phyloP scores from a whole-genome alignment of 2,329 filamentous ascomycete genomes.

The Amauroascus niger region DNA sequence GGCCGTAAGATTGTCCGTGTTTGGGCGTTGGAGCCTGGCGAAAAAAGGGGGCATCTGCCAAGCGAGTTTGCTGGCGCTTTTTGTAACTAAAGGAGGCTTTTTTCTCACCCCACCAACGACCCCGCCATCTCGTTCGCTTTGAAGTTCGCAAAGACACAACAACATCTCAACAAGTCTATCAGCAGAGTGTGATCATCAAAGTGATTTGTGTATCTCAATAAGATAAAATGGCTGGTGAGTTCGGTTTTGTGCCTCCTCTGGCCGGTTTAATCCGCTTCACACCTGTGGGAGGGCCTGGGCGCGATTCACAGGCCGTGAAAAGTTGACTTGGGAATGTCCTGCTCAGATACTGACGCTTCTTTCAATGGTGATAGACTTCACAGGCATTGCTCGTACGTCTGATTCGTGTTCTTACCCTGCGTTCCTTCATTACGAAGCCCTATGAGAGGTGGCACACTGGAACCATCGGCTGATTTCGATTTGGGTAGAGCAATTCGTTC shows the following conservation, averaged over 20 bases:
- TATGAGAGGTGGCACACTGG: background rate
- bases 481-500: slow-evolving; percentile 66
- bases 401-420: background rate
- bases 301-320: background rate
- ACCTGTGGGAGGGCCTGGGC: background rate
- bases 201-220: background rate
- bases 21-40: background rate
- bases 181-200: slow-evolving; percentile 1
- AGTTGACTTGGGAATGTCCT: background rate
- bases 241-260: background rate
- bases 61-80: slow-evolving; percentile 3
- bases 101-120: slow-evolving; percentile 13
- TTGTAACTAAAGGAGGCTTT: background rate
- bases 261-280: background rate
- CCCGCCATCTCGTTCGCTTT: slow-evolving; percentile 15
- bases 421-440: background rate
- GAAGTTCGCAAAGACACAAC: slow-evolving; percentile 2
- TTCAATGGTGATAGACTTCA: slow-evolving; percentile 27
- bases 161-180: background rate
- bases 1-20: background rate
- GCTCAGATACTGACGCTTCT: background rate
- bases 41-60: slow-evolving; percentile 2
- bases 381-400: slow-evolving; percentile 33
- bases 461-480: background rate
- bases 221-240: slow-evolving; percentile 16